Evolutionary conservation across 805 yeast species (phyloP), one percentile per base, ranked within the genome.

Genomic region (Wickerhamiella musiphila): DNA sequence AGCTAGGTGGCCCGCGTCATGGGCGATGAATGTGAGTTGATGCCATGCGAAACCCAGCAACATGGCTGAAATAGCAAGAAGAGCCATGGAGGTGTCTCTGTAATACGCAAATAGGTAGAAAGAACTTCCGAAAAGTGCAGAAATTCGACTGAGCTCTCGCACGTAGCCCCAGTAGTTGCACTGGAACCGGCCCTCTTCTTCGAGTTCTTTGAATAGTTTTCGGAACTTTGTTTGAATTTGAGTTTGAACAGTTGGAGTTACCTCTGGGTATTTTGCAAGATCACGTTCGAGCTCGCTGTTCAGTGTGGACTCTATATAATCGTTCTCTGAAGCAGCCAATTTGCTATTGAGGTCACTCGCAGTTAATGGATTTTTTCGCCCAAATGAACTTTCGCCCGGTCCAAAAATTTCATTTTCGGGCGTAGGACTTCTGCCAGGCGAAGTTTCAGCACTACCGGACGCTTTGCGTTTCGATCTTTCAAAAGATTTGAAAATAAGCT

Each of bases 1-100:
- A 2, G 82, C 66, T 10, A 78, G 65, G 50, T 82, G 94, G 5
- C 93, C 93, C 0, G 93, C 82, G 52, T 82, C 94, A 47, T 82
- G 94, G 1, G 75, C 94, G 32, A 79, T 73, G 49, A 82, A 82
- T 2, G 81, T 77, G 49, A 78, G 61, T 52, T 82, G 94, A 43
- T 82, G 94, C 94, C 94, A 82, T 6, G 75, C 78, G 28, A 70
- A 46, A 0, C 90, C 94, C 36, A 83, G 57, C 33, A 55, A 55
- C 5, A 73, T 35, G 0, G 90, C 93, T 43, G 83, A 71, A 17
- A 63, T 26, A 21, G 58, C 52, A 36, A 68, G 62, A 47, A 65
- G 60, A 37, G 37, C 32, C 22, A 32, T 17, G 4, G 42, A 37
- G 12, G 13, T 13, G 13, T 29, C 32, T 1, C 44, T 37, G 12